Percentiles rank a stretch among this genome's conserved stretches.
Conservation (phyloP, 345 rosid genomes). For the Moricandia moricandioides region DNA sequence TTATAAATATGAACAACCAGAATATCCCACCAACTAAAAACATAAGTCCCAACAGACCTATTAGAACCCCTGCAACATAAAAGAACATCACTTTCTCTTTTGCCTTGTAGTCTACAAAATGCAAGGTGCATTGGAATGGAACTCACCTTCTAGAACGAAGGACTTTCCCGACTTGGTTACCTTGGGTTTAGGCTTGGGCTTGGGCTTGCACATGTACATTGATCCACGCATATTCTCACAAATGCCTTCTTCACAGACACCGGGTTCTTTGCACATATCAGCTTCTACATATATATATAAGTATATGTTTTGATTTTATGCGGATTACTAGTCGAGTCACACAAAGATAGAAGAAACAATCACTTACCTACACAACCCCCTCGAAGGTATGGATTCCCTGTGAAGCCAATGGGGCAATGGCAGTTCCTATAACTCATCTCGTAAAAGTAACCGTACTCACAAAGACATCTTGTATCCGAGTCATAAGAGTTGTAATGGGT, state of each 20-base stretch:
- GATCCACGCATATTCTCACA: background rate
- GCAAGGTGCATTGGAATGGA: background rate
- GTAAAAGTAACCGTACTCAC: conserved; percentile 6
- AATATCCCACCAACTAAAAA: background rate
- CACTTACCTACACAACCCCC: conserved; percentile 41
- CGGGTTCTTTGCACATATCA: conserved; percentile 13
- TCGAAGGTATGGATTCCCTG: conserved; percentile 44
- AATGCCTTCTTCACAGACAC: conserved; percentile 12
- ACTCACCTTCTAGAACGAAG: conserved; percentile 12
- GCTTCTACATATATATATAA: background rate
- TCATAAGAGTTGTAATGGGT: background rate
- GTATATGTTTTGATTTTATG: no score
- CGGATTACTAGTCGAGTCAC: no score
- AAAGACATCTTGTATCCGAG: background rate
- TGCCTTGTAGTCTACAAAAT: background rate
- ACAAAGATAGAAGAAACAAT: no score
- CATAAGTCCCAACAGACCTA: conserved; percentile 8
- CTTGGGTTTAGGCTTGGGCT: conserved; percentile 17
- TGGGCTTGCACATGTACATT: background rate
- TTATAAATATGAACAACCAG: background rate
- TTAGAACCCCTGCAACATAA: conserved; percentile 5
- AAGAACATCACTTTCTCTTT: background rate
- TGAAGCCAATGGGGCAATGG: conserved; percentile 38
- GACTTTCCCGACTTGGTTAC: background rate
- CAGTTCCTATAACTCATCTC: conserved; percentile 32